Percentiles rank a stretch among this genome's conserved stretches.
Evolutionary conservation across 768 basidiomycete genomes (phyloP).

Genomic region (Strobilomyces dryophilus): DNA sequence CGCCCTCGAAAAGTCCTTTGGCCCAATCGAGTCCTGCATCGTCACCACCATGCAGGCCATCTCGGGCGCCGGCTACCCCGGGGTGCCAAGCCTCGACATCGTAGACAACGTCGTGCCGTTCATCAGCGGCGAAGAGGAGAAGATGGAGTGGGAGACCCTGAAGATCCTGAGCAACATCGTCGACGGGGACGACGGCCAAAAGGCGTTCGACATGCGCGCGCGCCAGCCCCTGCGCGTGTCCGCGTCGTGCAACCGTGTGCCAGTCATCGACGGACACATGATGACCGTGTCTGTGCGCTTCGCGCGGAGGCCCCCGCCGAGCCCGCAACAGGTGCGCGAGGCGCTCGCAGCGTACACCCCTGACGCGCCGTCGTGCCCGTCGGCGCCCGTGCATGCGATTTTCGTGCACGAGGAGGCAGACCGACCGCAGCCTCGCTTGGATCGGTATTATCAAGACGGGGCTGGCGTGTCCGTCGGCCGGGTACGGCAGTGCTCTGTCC

Average conservation of each 20-base stretch:
- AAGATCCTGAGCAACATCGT: constrained; percentile 90
- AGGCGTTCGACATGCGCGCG: constrained; percentile 82
- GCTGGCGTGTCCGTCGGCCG: constrained; percentile 50
- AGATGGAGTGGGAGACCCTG: constrained; percentile 97
- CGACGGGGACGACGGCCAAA: constrained; percentile 48
- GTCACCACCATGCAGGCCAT: constrained; percentile 98
- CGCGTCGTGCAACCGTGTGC: constrained; percentile 91
- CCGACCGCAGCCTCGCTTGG: constrained; percentile 90
- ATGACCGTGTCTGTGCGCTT: constrained; percentile 89
- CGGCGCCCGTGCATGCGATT: constrained; percentile 79
- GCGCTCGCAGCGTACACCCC: constrained; percentile 72
- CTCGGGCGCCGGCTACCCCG: constrained; percentile 97
- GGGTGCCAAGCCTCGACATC: constrained; percentile 85
- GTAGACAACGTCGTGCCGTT: constrained; percentile 95
- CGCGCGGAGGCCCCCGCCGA: constrained; percentile 71
- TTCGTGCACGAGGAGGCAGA: constrained; percentile 92
- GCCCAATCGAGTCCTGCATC: constrained; percentile 87
- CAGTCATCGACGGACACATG: constrained; percentile 93
- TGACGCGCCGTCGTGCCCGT: constrained; percentile 77
- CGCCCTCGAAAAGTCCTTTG: constrained; percentile 86
- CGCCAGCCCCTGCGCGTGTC: constrained; percentile 81
- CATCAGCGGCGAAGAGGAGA: constrained; percentile 93
- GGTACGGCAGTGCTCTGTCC: constrained; percentile 83
- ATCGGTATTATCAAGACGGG: constrained; percentile 60
- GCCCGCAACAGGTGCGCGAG: constrained; percentile 81